Percentiles rank a stretch among this genome's conserved stretches.
Conservation (phyloP, 495 filamentous ascomycete species). For the Daldinia childiae region DNA sequence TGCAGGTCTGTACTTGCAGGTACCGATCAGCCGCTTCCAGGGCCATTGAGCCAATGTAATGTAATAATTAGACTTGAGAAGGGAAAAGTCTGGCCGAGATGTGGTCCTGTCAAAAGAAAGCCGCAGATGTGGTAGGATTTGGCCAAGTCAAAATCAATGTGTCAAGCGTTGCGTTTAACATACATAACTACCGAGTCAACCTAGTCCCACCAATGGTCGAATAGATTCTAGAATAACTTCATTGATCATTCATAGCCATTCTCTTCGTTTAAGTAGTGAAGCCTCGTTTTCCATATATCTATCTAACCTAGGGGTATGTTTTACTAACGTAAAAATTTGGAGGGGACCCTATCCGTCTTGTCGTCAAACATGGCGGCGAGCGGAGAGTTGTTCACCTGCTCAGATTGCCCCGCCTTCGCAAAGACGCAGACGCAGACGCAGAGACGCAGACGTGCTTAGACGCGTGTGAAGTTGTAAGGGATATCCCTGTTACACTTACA, state of each 20-base stretch:
- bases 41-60: constrained; percentile 31
- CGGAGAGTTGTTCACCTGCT: background rate
- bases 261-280: constrained; percentile 14
- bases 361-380: constrained; percentile 22
- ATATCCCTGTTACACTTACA: constrained; percentile 27
- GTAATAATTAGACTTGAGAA: constrained; percentile 27
- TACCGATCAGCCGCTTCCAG: constrained; percentile 35
- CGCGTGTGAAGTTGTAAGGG: background rate
- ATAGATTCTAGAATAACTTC: background rate
- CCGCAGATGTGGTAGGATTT: background rate
- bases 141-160: background rate
- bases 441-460: constrained; percentile 24
- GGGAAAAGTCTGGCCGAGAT: constrained; percentile 14
- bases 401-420: constrained; percentile 21
- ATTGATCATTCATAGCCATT: background rate
- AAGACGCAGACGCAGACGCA: constrained; percentile 6
- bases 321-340: constrained; percentile 6
- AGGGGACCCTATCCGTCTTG: constrained; percentile 7
- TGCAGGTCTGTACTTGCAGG: constrained; percentile 37
- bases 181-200: background rate
- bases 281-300: constrained; percentile 28
- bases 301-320: background rate
- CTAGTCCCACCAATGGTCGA: constrained; percentile 1
- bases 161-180: background rate
- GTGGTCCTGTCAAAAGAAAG: constrained; percentile 21